Percentiles rank a stretch among this genome's conserved stretches.
These are phyloP conservation scores for Sclerospora graminicola DNA, from an alignment of 352 stramenopile species.

Conservation along the genomic window DNA sequence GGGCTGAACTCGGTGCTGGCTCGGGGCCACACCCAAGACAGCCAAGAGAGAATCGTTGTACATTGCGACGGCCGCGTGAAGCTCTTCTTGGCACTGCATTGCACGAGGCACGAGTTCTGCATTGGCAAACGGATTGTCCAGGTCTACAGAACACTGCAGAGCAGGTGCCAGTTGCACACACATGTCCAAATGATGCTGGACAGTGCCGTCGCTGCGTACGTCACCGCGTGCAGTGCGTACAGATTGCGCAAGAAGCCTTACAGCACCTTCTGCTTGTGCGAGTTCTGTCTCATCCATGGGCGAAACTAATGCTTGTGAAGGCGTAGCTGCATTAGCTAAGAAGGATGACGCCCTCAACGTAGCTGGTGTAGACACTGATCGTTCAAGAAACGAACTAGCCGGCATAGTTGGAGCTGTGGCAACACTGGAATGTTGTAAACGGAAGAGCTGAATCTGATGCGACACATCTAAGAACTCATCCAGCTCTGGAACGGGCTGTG, in stretches of 20 bases:
- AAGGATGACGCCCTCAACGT: neutral
- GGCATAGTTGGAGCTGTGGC: slow-evolving; percentile 6
- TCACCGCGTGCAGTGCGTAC: slow-evolving; percentile 21
- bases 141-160: slow-evolving; percentile 20
- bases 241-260: slow-evolving; percentile 17
- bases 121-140: slow-evolving; percentile 31
- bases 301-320: slow-evolving; percentile 7
- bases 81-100: slow-evolving; percentile 32
- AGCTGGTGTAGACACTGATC: too few species aligned
- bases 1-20: slow-evolving; percentile 6
- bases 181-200: slow-evolving; percentile 29
- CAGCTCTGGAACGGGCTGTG: slow-evolving; percentile 18
- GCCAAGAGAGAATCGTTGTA: slow-evolving; percentile 36
- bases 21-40: slow-evolving; percentile 11
- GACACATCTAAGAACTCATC: slow-evolving; percentile 33
- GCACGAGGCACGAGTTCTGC: slow-evolving; percentile 28
- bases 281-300: slow-evolving; percentile 32
- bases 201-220: slow-evolving; percentile 21
- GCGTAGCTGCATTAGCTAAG: slow-evolving; percentile 3
- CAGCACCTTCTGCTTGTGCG: slow-evolving; percentile 22
- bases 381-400: neutral
- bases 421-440: slow-evolving; percentile 5
- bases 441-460: slow-evolving; percentile 26
- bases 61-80: slow-evolving; percentile 22
- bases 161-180: slow-evolving; percentile 21